Evolutionary conservation across 1,284 basidiomycete genomes (phyloP).

Genomic region (Leccinum subrobustum): DNA sequence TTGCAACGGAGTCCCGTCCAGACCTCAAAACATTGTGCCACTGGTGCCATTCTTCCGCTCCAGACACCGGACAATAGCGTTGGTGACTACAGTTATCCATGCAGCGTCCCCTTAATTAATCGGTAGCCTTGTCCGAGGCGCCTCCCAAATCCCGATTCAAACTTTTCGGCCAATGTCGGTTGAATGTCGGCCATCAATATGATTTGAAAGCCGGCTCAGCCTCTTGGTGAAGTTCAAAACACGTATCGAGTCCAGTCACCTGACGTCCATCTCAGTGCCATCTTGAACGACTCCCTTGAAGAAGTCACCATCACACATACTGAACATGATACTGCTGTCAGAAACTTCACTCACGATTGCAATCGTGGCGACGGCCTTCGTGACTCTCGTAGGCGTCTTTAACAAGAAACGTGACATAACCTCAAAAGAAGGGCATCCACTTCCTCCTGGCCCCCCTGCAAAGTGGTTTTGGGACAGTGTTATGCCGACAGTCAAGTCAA

Average conservation of each 20-base stretch:
- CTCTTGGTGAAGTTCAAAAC: too few relatives aligned
- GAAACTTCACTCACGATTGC: neutral
- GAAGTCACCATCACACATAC: neutral
- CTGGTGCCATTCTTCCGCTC: too few relatives aligned
- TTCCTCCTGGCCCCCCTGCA: slow-evolving; percentile 29
- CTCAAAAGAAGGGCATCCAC: slow-evolving; percentile 13
- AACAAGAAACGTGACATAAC: neutral
- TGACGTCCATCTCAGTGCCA: neutral
- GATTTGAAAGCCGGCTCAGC: too few relatives aligned
- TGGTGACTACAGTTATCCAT: too few relatives aligned
- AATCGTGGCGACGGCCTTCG: neutral
- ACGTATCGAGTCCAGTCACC: neutral
- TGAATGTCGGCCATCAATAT: too few relatives aligned
- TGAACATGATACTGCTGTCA: neutral
- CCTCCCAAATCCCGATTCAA: too few relatives aligned
- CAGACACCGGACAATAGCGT: too few relatives aligned
- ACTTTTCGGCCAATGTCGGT: too few relatives aligned
- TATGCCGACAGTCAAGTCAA: slow-evolving; percentile 24
- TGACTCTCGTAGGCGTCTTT: neutral
- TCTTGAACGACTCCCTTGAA: neutral
- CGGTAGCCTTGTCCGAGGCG: too few relatives aligned
- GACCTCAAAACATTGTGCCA: too few relatives aligned
- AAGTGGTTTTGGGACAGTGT: slow-evolving; percentile 21
- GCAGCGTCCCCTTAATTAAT: too few relatives aligned
- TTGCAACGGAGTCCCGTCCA: too few relatives aligned